A percentile compares a stretch with the other conserved stretches of the same genome.
phyloP scores from a whole-genome alignment of 1,284 basidiomycete species.

The Puccinia sorghi region DNA sequence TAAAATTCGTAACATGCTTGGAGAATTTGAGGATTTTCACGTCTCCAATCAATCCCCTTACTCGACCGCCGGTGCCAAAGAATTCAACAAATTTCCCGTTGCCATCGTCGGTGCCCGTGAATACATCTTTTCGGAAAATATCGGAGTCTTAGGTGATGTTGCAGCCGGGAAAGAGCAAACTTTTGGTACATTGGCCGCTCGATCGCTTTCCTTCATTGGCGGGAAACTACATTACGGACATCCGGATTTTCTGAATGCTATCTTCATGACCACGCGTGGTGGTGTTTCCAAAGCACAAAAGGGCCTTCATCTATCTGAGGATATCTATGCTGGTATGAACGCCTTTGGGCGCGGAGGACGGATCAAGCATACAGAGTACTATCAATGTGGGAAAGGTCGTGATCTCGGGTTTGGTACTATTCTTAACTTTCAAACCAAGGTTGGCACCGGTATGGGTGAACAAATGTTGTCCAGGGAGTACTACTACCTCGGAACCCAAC shows the following conservation, averaged over 20 bases:
- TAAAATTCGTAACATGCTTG: conserved; percentile 97
- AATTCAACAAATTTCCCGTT: conserved; percentile 80
- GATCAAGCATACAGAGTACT: conserved; percentile 99
- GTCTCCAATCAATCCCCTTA: conserved; percentile 87
- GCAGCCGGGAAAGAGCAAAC: conserved; percentile 99
- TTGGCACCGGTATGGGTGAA: conserved; percentile 99
- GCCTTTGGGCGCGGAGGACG: conserved; percentile 93
- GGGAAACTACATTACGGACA: conserved; percentile 98
- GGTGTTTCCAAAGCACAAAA: conserved; percentile 99
- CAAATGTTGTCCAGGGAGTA: conserved; percentile 99
- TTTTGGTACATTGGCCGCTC: conserved; percentile 93
- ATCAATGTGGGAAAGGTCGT: conserved; percentile 85
- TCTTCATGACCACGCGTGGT: conserved; percentile 98
- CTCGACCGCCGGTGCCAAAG: conserved; percentile 67
- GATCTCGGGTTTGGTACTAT: conserved; percentile 99
- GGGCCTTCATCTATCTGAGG: conserved; percentile 95
- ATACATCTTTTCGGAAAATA: conserved; percentile 99
- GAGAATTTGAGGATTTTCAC: conserved; percentile 93
- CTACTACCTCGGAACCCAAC: conserved; percentile 98
- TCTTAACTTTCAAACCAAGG: conserved; percentile 99
- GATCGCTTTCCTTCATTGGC: conserved; percentile 93
- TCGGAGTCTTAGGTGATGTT: conserved; percentile 96
- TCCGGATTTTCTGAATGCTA: conserved; percentile 98
- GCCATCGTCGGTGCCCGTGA: conserved; percentile 98
- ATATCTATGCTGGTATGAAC: conserved; percentile 99